Evolutionary conservation across 768 basidiomycete species (phyloP), one percentile per base, ranked within the genome.

Genomic region (Lactarius psammicola): DNA sequence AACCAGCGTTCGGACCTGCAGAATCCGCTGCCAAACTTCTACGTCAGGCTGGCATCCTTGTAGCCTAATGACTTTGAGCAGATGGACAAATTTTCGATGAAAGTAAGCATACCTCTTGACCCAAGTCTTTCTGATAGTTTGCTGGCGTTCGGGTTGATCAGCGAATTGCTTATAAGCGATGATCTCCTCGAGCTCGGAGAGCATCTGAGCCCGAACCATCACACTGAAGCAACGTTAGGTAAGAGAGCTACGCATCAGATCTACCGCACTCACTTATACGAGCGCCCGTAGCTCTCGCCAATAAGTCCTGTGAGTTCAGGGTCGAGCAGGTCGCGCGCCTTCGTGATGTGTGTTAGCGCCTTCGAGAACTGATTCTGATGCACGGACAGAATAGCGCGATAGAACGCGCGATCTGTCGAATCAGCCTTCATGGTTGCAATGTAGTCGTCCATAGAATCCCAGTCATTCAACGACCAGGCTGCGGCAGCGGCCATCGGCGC

Each of bases 391-490:
- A 99, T 97, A 2, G 97, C 96, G 34, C 92, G 86, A 80, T 97
- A 98, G 81, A 98, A 99, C 7, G 92, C 90, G 31, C 94, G 84
- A 76, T 99, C 97, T 0, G 95, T 86, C 3, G 95, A 95, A 74
- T 98, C 96, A 30, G 81, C 77, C 74, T 92, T 93, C 93, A 99
- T 96, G 3, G 90, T 91, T 5, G 84, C 82, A 62, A 99, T 96
- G 74, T 97, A 98, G 71, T 94, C 88, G 54, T 98, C 97, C 97
- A 99, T 99, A 3, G 88, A 84, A 71, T 98, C 95, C 97, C 97
- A 99, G 71, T 98, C 95, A 69, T 90, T 88, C 63, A 98, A 78
- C 2, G 94, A 94, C 96, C 97, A 99, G 2, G 95, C 93, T 1
- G 97, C 96, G 0, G 96, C 95, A 1, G 97, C 93, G 0, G 96